Evolutionary conservation across 2,329 filamentous ascomycete genomes (phyloP).

Genomic region (Nemania diffusa): DNA sequence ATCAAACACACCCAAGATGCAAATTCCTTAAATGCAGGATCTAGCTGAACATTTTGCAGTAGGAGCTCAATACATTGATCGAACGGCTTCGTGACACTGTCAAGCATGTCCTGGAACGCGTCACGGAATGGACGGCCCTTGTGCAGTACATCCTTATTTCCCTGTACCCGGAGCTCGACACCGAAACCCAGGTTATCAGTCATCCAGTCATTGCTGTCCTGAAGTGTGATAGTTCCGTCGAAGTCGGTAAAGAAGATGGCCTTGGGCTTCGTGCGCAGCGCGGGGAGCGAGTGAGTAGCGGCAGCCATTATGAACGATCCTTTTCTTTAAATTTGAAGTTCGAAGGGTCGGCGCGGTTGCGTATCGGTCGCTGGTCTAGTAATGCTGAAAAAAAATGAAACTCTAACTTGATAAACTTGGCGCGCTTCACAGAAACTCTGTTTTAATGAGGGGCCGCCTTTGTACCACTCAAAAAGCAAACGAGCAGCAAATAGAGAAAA

Average conservation of each 20-base stretch:
- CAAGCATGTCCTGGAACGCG: conserved; percentile 91
- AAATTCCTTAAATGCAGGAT: conserved; percentile 89
- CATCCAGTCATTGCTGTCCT: conserved; percentile 75
- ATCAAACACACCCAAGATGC: conserved; percentile 74
- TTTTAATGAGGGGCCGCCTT: neutral
- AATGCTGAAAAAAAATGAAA: neutral
- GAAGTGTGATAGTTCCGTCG: conserved; percentile 90
- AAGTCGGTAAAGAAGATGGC: conserved; percentile 99
- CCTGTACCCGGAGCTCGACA: conserved; percentile 71
- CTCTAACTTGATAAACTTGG: neutral
- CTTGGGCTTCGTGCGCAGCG: conserved; percentile 76
- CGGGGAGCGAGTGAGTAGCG: conserved; percentile 56
- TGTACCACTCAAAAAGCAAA: neutral
- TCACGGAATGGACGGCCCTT: conserved; percentile 80
- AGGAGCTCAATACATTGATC: conserved; percentile 83
- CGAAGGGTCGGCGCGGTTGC: neutral
- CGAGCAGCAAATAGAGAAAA: neutral
- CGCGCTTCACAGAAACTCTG: neutral
- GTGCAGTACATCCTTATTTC: conserved; percentile 81
- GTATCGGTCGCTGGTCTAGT: neutral
- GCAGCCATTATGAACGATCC: conserved; percentile 22
- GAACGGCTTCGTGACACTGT: conserved; percentile 83
- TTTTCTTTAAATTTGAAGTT: neutral
- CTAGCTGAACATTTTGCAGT: conserved; percentile 84
- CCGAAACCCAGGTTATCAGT: conserved; percentile 95